Evolutionary conservation across 345 rosid genomes (phyloP), one percentile per base, ranked within the genome.

Genomic region (Eucalyptus brandiana): DNA sequence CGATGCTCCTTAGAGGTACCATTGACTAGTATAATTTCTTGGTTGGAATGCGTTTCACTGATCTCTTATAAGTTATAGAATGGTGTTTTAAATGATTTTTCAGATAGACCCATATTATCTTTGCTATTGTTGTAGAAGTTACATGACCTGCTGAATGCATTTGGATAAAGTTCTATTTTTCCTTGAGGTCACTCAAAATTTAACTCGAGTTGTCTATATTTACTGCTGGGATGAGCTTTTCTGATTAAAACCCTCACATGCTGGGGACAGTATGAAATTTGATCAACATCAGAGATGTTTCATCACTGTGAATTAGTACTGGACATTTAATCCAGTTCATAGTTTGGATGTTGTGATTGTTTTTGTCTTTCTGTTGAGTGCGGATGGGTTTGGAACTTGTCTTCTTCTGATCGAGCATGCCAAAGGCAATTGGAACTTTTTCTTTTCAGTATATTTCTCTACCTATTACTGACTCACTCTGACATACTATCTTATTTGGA

Each of bases 1-100:
- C 93, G 99, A 91, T 96, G 97, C 93, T 98, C 98, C 80, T 92
- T 95, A 93, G 98, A 98, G 98, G 99, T 97, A 95, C 87, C 87
- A 86, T 89, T 85, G 86, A 60, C n/a, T 81, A 34, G 56, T 40
- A 76, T 24, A 76, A 40, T 76, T 21, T 40, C 28, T 76, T 37
- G 85, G 5, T 42, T 6, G 30, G 44, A 76, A 76, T 40, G 42
- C 3, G 16, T 76, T 65, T 11, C 28, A 40, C 47, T 72, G 28
- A 76, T 76, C 28, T 76, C 47, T 76, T 40, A 21, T 32, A 21
- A 60, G 60, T 62, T 86, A 34, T 81, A 10, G 14, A 85, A 40
- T 58, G 44, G 28, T 21, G 45, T 40, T 76, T 76, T 11, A 76
- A 42, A 13, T 65, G 54, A 23, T 56, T 51, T 86, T 86, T n/a